These are phyloP conservation scores for Mucor lusitanicus DNA, from an alignment of 371 early-diverging fungal genomes.

Conservation along the genomic window DNA sequence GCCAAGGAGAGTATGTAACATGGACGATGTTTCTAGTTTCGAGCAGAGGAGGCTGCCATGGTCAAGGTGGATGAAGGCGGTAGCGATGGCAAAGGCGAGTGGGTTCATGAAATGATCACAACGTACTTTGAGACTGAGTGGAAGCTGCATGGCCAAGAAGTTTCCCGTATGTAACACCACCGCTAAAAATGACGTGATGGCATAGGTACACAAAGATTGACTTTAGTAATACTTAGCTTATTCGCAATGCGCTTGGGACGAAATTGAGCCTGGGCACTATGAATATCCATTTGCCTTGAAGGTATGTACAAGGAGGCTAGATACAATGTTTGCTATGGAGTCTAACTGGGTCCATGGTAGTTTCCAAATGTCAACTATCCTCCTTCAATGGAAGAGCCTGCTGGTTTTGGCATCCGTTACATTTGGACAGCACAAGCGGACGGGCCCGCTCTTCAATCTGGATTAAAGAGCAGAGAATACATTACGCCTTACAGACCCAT, in stretches of 20 bases:
- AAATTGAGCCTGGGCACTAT: constrained; percentile 47
- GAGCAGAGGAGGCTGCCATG: constrained; percentile 51
- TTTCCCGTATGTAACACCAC: constrained; percentile 23
- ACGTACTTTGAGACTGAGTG: constrained; percentile 52
- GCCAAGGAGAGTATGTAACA: background rate
- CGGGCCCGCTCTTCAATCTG: constrained; percentile 44
- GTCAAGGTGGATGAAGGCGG: constrained; percentile 48
- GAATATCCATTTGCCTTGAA: constrained; percentile 58
- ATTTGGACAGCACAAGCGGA: constrained; percentile 57
- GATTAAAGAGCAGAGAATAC: constrained; percentile 41
- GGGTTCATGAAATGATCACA: constrained; percentile 48
- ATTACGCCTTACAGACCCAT: constrained; percentile 42
- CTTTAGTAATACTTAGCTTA: constrained; percentile 23
- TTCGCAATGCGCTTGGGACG: constrained; percentile 52
- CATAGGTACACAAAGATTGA: background rate
- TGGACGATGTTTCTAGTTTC: constrained; percentile 29
- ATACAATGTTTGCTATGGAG: background rate
- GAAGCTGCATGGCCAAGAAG: constrained; percentile 50
- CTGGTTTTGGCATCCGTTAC: constrained; percentile 36
- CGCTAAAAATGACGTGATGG: background rate
- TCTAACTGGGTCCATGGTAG: constrained; percentile 5
- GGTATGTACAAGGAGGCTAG: constrained; percentile 16
- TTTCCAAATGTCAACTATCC: constrained; percentile 50
- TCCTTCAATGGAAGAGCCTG: constrained; percentile 40
- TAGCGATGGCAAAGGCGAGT: constrained; percentile 37